A percentile compares a stretch with the other conserved stretches of the same genome.
Evolutionary conservation across 257 asterid genomes (phyloP).

Genomic region (Plantago ovata): DNA sequence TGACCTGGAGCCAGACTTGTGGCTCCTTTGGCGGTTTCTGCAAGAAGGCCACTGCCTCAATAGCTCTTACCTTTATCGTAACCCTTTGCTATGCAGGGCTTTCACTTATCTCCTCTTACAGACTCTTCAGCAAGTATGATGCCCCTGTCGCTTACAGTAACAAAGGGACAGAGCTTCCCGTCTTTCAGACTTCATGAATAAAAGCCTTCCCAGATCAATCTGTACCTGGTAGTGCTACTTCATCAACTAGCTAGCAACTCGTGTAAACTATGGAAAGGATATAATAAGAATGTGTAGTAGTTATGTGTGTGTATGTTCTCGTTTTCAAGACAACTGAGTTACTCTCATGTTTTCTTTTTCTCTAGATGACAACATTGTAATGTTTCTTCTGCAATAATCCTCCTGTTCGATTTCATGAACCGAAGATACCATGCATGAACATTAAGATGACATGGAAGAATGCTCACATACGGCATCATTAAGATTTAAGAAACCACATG

Average conservation of each 20-base stretch:
- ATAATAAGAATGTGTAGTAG: slow-evolving; percentile 2
- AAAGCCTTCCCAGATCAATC: not conserved
- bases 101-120: slow-evolving; percentile 65
- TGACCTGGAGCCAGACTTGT: slow-evolving; percentile 70
- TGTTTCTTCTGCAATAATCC: too few species aligned
- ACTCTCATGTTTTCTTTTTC: too few species aligned
- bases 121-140: slow-evolving; percentile 84
- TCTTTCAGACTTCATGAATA: slow-evolving; percentile 15
- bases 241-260: not conserved
- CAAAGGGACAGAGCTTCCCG: slow-evolving; percentile 47
- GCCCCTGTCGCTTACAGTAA: slow-evolving; percentile 47
- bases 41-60: slow-evolving; percentile 64
- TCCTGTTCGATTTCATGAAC: too few species aligned
- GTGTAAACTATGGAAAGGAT: not conserved
- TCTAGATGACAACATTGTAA: too few species aligned
- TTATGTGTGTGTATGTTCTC: not conserved
- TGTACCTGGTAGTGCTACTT: too few species aligned
- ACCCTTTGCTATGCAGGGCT: slow-evolving; percentile 65
- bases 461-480: too few species aligned
- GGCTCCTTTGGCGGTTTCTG: slow-evolving; percentile 69
- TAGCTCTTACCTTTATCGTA: slow-evolving; percentile 56
- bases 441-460: too few species aligned
- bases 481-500: too few species aligned
- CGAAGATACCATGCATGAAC: too few species aligned
- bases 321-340: not conserved